A percentile compares a stretch with the other conserved stretches of the same genome.
These are phyloP conservation scores for Boletus vinaceobasis DNA, from an alignment of 768 basidiomycete species.

Conservation along the genomic window DNA sequence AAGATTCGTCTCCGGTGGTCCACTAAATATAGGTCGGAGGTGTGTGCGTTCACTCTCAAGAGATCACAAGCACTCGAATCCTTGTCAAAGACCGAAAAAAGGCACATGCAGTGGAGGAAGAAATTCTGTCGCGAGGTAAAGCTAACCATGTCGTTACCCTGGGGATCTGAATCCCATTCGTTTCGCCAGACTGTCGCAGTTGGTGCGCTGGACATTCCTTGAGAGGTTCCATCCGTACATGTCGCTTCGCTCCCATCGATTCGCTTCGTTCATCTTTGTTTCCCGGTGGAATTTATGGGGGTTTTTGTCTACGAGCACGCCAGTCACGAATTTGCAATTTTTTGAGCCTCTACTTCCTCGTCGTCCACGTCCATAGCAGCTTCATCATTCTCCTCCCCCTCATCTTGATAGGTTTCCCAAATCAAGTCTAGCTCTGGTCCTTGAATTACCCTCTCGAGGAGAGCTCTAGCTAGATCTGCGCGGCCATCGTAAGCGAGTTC, in stretches of 20 bases:
- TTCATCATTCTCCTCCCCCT: constrained; percentile 39
- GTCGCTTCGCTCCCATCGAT: not conserved
- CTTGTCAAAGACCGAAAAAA: constrained; percentile 35
- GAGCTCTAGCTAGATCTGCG: constrained; percentile 55
- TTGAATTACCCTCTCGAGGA: constrained; percentile 66
- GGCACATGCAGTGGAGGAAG: constrained; percentile 52
- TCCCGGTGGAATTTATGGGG: not conserved
- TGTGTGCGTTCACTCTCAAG: constrained; percentile 48
- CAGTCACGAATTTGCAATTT: constrained; percentile 16
- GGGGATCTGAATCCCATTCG: not conserved
- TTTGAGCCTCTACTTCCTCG: constrained; percentile 45
- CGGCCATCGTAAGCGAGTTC: constrained; percentile 4
- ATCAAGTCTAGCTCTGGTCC: constrained; percentile 68
- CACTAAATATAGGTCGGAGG: constrained; percentile 48
- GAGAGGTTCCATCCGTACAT: not conserved
- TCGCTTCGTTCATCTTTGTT: not conserved
- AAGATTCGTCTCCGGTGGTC: constrained; percentile 44
- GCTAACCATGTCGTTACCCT: not conserved
- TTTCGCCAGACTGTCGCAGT: constrained; percentile 17
- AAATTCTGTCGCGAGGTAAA: constrained; percentile 51
- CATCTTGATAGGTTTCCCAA: constrained; percentile 57
- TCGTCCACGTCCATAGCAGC: constrained; percentile 50
- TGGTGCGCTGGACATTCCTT: constrained; percentile 14
- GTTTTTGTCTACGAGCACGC: not conserved
- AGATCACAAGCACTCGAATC: constrained; percentile 34